Conservation (phyloP, 257 asterid species). For the Scutellaria barbata region DNA sequence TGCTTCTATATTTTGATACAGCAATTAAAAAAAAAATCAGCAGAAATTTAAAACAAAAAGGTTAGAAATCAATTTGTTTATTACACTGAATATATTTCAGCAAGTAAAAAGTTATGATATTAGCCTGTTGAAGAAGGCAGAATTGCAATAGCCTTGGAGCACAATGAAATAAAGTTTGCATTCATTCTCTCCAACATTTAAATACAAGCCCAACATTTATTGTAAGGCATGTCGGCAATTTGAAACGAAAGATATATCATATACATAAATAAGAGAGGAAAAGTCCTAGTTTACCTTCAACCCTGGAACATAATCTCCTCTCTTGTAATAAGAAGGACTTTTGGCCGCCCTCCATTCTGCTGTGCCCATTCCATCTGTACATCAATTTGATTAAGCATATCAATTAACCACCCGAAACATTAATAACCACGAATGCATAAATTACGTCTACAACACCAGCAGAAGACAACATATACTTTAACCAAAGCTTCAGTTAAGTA, state of each 20-base stretch:
- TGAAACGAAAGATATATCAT: background rate
- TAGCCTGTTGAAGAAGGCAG: background rate
- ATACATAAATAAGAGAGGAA: background rate
- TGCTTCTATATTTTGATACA: background rate
- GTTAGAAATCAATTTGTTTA: background rate
- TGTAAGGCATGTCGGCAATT: slow-evolving; percentile 15
- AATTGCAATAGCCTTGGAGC: slow-evolving; percentile 1
- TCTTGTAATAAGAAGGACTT: slow-evolving; percentile 93
- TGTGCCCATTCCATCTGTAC: slow-evolving; percentile 97
- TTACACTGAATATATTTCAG: background rate
- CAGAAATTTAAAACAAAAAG: background rate
- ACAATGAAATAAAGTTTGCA: slow-evolving; percentile 12
- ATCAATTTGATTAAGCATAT: slow-evolving; percentile 30
- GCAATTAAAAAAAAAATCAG: slow-evolving; percentile 6
- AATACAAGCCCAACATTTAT: background rate
- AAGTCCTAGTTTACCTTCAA: slow-evolving; percentile 60
- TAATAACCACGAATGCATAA: background rate
- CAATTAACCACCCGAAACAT: slow-evolving; percentile 1
- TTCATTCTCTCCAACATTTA: background rate
- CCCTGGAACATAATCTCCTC: slow-evolving; percentile 99
- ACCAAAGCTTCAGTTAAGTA: slow-evolving; percentile 13
- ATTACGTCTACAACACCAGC: background rate
- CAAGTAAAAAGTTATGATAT: background rate
- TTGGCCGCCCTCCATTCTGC: slow-evolving; percentile 99
- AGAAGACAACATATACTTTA: background rate